A percentile compares a stretch with the other conserved stretches of the same genome.
phyloP scores from a whole-genome alignment of 2,329 filamentous ascomycete species.

The Rachicladosporium sp. region DNA sequence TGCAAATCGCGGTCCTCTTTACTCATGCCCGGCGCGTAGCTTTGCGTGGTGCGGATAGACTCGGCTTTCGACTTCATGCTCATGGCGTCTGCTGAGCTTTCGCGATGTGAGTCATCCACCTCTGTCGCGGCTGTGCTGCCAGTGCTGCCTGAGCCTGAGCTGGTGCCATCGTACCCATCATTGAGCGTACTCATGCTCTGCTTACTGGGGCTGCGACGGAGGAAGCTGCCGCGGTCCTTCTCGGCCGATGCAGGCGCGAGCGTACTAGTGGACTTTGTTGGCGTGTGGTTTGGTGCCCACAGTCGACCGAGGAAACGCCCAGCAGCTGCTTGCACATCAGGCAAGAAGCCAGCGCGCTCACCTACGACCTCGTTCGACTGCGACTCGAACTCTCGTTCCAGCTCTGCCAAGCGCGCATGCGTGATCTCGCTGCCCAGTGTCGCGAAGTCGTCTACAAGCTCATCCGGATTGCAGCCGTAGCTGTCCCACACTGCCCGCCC shows the following conservation, averaged over 20 bases:
- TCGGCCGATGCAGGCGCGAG: constrained; percentile 19
- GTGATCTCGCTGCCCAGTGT: constrained; percentile 76
- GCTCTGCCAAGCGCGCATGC: constrained; percentile 63
- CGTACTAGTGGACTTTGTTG: constrained; percentile 23
- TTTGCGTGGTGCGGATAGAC: constrained; percentile 24
- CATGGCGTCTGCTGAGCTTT: constrained; percentile 46
- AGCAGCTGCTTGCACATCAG: constrained; percentile 58
- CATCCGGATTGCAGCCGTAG: constrained; percentile 80
- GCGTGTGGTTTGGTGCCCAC: constrained; percentile 55
- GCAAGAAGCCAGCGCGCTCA: constrained; percentile 39
- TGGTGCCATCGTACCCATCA: constrained; percentile 45
- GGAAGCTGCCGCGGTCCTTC: constrained; percentile 37
- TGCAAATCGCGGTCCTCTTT: constrained; percentile 54
- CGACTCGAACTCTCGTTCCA: constrained; percentile 74
- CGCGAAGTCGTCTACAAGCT: constrained; percentile 89
- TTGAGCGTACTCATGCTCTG: constrained; percentile 22
- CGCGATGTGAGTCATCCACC: constrained; percentile 56
- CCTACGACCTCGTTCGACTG: constrained; percentile 49
- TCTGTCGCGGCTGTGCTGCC: constrained; percentile 74
- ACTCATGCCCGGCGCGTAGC: constrained; percentile 13
- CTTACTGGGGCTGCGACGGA: constrained; percentile 66
- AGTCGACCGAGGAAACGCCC: constrained; percentile 81
- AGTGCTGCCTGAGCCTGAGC: constrained; percentile 37
- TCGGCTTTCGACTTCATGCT: constrained; percentile 41
- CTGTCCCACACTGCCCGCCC: constrained; percentile 89